These are phyloP conservation scores for Candida glucosophila DNA, from an alignment of 1,139 yeast species.

Conservation along the genomic window DNA sequence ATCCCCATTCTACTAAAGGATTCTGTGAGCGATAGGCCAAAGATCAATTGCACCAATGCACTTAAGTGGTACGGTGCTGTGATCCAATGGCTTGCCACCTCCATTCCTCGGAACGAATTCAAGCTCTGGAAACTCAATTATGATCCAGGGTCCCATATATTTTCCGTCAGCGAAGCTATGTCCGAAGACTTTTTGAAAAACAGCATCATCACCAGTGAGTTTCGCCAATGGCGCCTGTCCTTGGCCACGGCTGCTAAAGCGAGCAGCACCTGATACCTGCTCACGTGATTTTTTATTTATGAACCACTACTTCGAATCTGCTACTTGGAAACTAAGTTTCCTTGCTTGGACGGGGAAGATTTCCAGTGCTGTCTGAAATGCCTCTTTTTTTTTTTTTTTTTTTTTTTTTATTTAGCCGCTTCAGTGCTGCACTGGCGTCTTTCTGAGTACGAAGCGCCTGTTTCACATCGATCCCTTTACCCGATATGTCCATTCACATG, in stretches of 20 bases:
- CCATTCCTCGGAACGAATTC: constrained; percentile 36
- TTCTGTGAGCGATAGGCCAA: constrained; percentile 32
- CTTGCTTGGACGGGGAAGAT: too few relatives aligned
- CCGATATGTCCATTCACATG: too few relatives aligned
- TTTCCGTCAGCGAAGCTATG: constrained; percentile 20
- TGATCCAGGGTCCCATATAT: constrained; percentile 24
- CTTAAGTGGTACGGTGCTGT: constrained; percentile 81
- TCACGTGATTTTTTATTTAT: too few relatives aligned
- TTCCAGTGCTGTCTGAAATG: too few relatives aligned
- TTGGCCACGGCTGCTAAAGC: constrained; percentile 8
- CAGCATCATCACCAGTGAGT: constrained; percentile 43
- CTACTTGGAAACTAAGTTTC: too few relatives aligned
- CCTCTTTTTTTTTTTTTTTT: too few relatives aligned
- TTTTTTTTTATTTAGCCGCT: too few relatives aligned
- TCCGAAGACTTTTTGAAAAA: constrained; percentile 21
- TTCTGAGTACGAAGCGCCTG: too few relatives aligned
- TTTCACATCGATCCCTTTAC: too few relatives aligned
- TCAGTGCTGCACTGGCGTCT: too few relatives aligned
- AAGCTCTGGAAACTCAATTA: constrained; percentile 24
- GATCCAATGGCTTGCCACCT: constrained; percentile 62
- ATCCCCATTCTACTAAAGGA: constrained; percentile 56
- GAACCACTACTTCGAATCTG: too few relatives aligned
- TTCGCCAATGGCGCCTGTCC: constrained; percentile 49
- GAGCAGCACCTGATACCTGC: too few relatives aligned
- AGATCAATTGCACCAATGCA: constrained; percentile 64